Evolutionary conservation across 176 grass and related monocot species (phyloP).

Genomic region (Pharus latifolius): DNA sequence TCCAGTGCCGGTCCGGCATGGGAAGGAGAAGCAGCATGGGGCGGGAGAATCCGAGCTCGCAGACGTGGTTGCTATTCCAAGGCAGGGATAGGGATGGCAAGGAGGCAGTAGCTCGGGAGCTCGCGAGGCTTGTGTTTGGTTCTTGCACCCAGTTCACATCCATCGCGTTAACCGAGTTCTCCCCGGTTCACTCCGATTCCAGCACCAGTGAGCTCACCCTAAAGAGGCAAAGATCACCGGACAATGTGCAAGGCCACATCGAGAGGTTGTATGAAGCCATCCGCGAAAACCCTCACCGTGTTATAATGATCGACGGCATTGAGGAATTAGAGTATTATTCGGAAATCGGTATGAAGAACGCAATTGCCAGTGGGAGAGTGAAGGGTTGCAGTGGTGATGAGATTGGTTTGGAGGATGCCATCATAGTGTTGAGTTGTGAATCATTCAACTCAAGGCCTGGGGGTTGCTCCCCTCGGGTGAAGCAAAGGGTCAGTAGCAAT

Average conservation of each 20-base stretch:
- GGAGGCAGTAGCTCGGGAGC: slow-evolving; percentile 38
- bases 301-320: slow-evolving; percentile 46
- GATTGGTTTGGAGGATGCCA: slow-evolving; percentile 38
- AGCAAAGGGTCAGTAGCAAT: background rate
- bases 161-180: background rate
- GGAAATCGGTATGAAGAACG: slow-evolving; percentile 11
- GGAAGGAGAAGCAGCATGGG: background rate
- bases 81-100: slow-evolving; percentile 44
- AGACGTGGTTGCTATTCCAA: slow-evolving; percentile 58
- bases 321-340: slow-evolving; percentile 2
- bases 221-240: slow-evolving; percentile 8
- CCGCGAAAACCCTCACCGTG: slow-evolving; percentile 37
- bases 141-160: slow-evolving; percentile 21
- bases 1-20: slow-evolving; percentile 62
- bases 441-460: background rate
- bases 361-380: slow-evolving; percentile 9
- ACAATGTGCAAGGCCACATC: background rate
- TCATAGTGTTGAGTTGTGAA: slow-evolving; percentile 43
- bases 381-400: slow-evolving; percentile 13
- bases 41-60: background rate
- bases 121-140: slow-evolving; percentile 59
- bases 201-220: background rate
- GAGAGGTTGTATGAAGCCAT: slow-evolving; percentile 27
- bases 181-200: background rate
- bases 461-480: slow-evolving; percentile 28